Evolutionary conservation across 2,329 filamentous ascomycete genomes (phyloP), one percentile per base, ranked within the genome.

Genomic region (Hortaea sp.): DNA sequence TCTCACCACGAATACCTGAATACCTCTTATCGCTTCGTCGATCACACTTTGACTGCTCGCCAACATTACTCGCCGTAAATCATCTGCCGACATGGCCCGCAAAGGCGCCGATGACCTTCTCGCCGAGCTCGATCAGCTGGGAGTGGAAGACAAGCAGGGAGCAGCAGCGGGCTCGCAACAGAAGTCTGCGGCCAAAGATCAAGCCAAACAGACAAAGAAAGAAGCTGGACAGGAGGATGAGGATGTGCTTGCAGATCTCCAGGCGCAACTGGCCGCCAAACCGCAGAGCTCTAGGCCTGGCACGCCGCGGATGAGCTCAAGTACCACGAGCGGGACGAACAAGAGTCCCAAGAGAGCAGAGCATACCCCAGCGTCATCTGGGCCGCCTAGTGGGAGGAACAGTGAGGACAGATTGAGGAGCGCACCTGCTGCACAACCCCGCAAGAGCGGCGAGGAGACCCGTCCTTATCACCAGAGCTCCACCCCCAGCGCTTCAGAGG

Each of bases 241-340:
- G 82, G 77, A 86, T 57, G 88, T 95, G 63, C 80, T 97, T 35
- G 88, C 88, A 51, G 89, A 95, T 58, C 78, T 97, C 50, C 87
- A 94, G 64, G 82, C 82, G 57, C 78, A 94, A 39, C 86, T 80
- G 58, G 75, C 79, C 45, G 81, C 85, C 64, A 74, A 82, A 60
- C 77, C 85, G 30, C 78, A 79, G 82, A 39, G 59, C 49, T 81
- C 81, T 53, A 81, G 89, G 41, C 86, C 90, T 11, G 83, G 86
- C 59, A 97, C 90, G 1, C 92, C 90, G 35, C 84, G 86, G 56
- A 65, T 74, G 48, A 73, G 71, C 48, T 70, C 70, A 40, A 72
- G 69, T 37, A 69, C 66, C 31, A 63, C 66, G 31, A 39, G 42
- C 34, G 66, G 64, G 47, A 68, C 58, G 7, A 63, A 58, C 41